These are phyloP conservation scores for Leptographium wingfieldii DNA, from an alignment of 2,329 filamentous ascomycete species.

Conservation along the genomic window DNA sequence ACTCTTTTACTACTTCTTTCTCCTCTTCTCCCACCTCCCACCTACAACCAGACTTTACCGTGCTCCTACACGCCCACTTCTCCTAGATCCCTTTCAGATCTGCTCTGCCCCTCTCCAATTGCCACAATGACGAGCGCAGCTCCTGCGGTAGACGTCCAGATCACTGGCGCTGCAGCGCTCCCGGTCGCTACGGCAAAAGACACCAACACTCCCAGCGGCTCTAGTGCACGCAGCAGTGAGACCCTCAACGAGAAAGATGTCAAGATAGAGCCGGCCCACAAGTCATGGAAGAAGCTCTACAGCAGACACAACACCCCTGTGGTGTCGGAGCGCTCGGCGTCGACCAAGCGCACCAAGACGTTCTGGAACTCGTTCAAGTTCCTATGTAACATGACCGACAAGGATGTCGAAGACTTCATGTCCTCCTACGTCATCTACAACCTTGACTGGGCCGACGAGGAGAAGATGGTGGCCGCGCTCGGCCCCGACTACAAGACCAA, in stretches of 20 bases:
- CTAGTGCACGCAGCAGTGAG: constrained; percentile 22
- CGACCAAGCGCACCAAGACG: constrained; percentile 34
- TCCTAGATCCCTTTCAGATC: not conserved
- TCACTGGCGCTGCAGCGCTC: not conserved
- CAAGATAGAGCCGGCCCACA: constrained; percentile 8
- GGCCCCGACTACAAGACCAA: constrained; percentile 36
- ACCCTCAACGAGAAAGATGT: constrained; percentile 19
- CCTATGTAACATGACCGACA: constrained; percentile 32
- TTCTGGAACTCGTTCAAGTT: constrained; percentile 38
- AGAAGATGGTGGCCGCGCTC: constrained; percentile 32
- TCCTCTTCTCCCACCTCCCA: not conserved
- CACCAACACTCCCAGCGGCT: not conserved
- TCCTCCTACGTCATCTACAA: constrained; percentile 44
- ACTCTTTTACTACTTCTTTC: not conserved
- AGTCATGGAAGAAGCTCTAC: constrained; percentile 5
- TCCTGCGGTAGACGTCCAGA: not conserved
- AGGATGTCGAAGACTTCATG: constrained; percentile 43
- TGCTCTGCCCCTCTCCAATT: not conserved
- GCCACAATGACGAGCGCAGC: constrained; percentile 2
- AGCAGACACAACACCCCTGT: constrained; percentile 5
- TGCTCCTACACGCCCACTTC: not conserved
- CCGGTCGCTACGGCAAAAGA: not conserved
- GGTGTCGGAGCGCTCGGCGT: constrained; percentile 29
- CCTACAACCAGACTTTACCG: not conserved
- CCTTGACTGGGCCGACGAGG: constrained; percentile 39